A percentile compares a stretch with the other conserved stretches of the same genome.
phyloP scores from a whole-genome alignment of 352 stramenopile genomes.

The Phytophthora uliginosa region DNA sequence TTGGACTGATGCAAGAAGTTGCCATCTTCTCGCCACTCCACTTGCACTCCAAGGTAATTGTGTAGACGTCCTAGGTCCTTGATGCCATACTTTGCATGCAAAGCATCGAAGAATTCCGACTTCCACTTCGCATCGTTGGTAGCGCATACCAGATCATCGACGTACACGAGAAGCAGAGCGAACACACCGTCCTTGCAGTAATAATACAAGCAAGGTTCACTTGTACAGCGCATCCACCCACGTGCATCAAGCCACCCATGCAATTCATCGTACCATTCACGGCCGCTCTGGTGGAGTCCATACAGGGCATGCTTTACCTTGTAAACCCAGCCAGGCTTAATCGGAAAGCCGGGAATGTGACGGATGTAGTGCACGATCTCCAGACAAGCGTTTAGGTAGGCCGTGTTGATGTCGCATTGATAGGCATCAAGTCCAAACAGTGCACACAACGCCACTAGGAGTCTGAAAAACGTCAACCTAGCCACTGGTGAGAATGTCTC shows the following conservation, averaged over 20 bases:
- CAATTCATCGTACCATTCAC: conserved; percentile 11
- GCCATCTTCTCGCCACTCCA: not conserved
- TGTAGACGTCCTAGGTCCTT: not conserved
- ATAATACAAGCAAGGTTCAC: not conserved
- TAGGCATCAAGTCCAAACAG: conserved; percentile 1
- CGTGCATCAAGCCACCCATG: not conserved
- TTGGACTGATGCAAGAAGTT: not conserved
- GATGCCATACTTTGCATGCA: not conserved
- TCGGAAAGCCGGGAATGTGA: conserved; percentile 11
- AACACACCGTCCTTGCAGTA: not conserved
- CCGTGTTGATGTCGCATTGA: conserved; percentile 15
- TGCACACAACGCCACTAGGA: conserved; percentile 3
- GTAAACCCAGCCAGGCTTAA: conserved; percentile 12
- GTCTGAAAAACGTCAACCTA: conserved; percentile 6
- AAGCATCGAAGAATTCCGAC: not conserved
- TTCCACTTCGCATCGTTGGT: not conserved
- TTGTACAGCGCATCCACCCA: not conserved
- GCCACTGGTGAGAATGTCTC: conserved; percentile 8
- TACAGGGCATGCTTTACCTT: conserved; percentile 12
- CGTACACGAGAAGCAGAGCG: not conserved
- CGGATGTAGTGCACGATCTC: not conserved
- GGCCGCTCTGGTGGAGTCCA: conserved; percentile 4
- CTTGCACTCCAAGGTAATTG: not conserved
- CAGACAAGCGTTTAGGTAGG: conserved; percentile 6
- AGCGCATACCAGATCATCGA: not conserved